These are phyloP conservation scores for Articulospora tetracladia DNA, from an alignment of 495 filamentous ascomycete genomes.

Conservation along the genomic window DNA sequence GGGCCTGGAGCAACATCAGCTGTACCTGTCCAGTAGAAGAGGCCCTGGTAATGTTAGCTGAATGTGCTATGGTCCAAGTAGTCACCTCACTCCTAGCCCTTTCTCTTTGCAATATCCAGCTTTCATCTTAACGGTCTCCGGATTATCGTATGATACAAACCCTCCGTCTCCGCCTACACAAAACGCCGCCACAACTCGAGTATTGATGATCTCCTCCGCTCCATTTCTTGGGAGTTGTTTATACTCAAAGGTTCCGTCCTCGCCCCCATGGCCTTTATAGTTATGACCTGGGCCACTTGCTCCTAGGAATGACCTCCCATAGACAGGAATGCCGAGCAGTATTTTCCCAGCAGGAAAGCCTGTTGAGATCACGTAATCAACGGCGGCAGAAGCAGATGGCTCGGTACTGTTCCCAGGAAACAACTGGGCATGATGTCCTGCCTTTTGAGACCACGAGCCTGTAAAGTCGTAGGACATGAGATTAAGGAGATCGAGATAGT, in stretches of 20 bases:
- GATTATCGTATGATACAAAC: constrained; percentile 85
- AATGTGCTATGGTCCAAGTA: constrained; percentile 12
- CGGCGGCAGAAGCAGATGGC: constrained; percentile 61
- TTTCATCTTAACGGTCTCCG: constrained; percentile 79
- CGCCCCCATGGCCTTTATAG: constrained; percentile 62
- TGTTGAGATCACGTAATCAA: constrained; percentile 59
- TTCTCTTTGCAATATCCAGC: constrained; percentile 74
- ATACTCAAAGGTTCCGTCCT: constrained; percentile 84
- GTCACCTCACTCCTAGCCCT: constrained; percentile 56
- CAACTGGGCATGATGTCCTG: constrained; percentile 79
- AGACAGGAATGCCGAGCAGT: constrained; percentile 74
- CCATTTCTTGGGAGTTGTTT: constrained; percentile 68
- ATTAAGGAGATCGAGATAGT: constrained; percentile 75
- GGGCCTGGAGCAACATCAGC: constrained; percentile 62
- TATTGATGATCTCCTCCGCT: constrained; percentile 66
- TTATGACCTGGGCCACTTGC: constrained; percentile 59
- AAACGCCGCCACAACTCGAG: constrained; percentile 60
- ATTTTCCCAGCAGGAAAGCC: constrained; percentile 73
- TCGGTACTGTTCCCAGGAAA: constrained; percentile 55
- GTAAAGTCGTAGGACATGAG: constrained; percentile 85
- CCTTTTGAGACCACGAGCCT: constrained; percentile 67
- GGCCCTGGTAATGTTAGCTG: constrained; percentile 42
- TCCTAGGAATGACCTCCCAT: constrained; percentile 76
- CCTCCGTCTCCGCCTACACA: constrained; percentile 80
- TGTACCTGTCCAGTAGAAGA: constrained; percentile 93